Conservation (phyloP, 106 monocot genomes). For the Apostasia shenzhenica region DNA sequence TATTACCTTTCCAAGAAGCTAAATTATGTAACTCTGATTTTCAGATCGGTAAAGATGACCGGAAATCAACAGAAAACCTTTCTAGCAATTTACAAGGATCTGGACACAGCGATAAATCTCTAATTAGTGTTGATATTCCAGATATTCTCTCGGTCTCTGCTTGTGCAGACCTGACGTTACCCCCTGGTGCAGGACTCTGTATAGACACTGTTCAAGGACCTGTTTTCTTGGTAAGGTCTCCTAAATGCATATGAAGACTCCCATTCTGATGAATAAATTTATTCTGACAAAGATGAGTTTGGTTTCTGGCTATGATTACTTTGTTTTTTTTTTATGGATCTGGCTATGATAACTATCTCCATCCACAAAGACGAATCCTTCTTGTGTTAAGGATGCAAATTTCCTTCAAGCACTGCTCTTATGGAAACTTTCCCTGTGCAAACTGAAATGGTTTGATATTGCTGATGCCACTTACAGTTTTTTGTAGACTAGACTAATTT, state of each 20-base stretch:
- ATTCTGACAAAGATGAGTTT: no score
- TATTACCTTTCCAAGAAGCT: neutral
- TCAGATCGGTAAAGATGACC: constrained; percentile 48
- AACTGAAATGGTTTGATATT: no score
- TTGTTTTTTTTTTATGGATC: no score
- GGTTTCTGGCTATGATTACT: no score
- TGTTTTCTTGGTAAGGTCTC: constrained; percentile 59
- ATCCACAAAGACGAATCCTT: no score
- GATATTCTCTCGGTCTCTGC: constrained; percentile 84
- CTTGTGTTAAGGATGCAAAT: no score
- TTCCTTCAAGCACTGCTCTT: no score
- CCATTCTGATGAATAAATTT: no score
- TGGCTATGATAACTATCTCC: no score
- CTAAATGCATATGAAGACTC: neutral
- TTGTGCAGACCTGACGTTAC: constrained; percentile 84
- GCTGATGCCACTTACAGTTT: no score
- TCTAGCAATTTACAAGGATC: constrained; percentile 29
- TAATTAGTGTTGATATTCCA: constrained; percentile 59
- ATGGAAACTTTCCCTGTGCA: no score
- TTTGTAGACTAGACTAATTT: no score
- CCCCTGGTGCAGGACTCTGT: constrained; percentile 82
- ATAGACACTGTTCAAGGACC: constrained; percentile 77
- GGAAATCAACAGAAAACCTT: constrained; percentile 28
- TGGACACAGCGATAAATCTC: constrained; percentile 25
- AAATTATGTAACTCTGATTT: neutral